Base-by-base conservation (phyloP, 129 eudicot species). In the Mikania micrantha region DNA sequence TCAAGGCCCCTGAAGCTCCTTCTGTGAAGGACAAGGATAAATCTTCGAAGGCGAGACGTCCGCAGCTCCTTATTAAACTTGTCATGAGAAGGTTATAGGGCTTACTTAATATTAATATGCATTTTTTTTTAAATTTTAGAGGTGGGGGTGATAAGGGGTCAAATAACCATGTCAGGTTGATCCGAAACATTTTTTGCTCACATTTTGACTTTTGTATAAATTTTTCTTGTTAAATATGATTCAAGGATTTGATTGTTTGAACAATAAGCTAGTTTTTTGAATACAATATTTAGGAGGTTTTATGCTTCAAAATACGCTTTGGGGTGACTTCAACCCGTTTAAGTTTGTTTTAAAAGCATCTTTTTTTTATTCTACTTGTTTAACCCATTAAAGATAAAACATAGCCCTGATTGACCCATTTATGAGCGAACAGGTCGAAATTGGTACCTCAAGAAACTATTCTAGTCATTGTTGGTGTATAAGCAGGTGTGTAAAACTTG, bases 31-130 rank as follows among this genome's bases (percentile, higher is more conserved):
- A 75, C 54, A 88, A 88, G 71, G 98, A 93, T 48, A 92, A 92
- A 86, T 68, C 96, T 67, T 75, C 79, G 45, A 93, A 93, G 83
- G 73, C 86, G 31, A 84, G 86, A 73, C 95, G 98, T 6, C 95
- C 96, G 11, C 98, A 93, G 57, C 95, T 88, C 64, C 89, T 93
- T 66, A 88, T 93, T 70, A 88, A 88, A 76, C 96, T 93, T 78
- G 98, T 93, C 42, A 86, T 93, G 98, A 80, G 98, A 77, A 93
- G 98, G 98, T 93, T 44, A 40, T 49, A 5, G 25, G 28, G 49
- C 69, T 72, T 71, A 32, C 67, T 15, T 53, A 24, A 24, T 58
- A 47, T 60, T 44, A 45, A 77, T 71, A 61, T 31, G 52, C 13
- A 28, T n/a, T 67, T 42, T 41, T 35, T 10, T 44, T 5, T 27